Evolutionary conservation across 2,329 filamentous ascomycete species (phyloP).

Genomic region (Trichoderma sp.): DNA sequence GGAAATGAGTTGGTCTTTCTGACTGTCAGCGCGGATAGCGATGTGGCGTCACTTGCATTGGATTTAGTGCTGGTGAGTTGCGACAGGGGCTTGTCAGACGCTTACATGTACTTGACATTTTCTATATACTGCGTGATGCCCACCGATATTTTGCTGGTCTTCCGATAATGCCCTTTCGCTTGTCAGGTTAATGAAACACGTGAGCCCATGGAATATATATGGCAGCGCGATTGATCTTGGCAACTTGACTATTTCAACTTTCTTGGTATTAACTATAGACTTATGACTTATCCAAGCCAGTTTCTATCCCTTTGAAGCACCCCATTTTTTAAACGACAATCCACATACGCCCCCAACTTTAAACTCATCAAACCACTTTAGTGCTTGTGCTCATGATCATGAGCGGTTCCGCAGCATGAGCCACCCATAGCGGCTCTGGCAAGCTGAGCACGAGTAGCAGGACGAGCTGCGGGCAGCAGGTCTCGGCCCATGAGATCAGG

Average conservation of each 20-base stretch:
- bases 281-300: not conserved
- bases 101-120: not conserved
- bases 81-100: not conserved
- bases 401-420: conserved; percentile 22
- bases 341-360: not conserved
- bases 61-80: not conserved
- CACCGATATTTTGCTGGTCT: not conserved
- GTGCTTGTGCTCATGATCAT: conserved; percentile 20
- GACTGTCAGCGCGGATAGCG: not conserved
- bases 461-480: conserved; percentile 27
- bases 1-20: not conserved
- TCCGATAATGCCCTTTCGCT: not conserved
- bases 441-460: conserved; percentile 30
- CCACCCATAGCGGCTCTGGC: conserved; percentile 28
- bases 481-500: conserved; percentile 28
- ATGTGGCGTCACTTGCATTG: not conserved
- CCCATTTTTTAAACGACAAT: not conserved
- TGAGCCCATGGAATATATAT: not conserved
- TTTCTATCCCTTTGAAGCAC: not conserved
- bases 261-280: not conserved
- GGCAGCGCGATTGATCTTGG: not conserved
- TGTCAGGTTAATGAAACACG: not conserved
- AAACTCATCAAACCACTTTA: not conserved
- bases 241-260: not conserved
- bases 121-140: not conserved